A percentile compares a stretch with the other conserved stretches of the same genome.
These are phyloP conservation scores for Wickerhamomyces canadensis DNA, from an alignment of 805 yeast genomes.

Conservation along the genomic window DNA sequence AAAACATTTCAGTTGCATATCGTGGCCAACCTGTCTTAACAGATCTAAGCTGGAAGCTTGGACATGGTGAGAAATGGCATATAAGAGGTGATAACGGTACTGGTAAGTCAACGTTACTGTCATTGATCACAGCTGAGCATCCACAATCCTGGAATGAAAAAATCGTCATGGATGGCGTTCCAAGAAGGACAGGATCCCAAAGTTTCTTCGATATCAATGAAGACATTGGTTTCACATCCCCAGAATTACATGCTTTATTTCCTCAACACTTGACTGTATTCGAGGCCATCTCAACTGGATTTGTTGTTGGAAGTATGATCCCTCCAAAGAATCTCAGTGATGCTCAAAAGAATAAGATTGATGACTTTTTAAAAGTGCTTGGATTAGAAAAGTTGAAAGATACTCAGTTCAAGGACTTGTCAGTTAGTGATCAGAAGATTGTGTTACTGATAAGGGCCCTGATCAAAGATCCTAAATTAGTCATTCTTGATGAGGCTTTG, in stretches of 20 bases:
- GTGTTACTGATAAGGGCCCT: slow-evolving; percentile 72
- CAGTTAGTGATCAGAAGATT: slow-evolving; percentile 73
- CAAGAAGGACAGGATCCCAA: slow-evolving; percentile 68
- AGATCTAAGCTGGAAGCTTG: slow-evolving; percentile 60
- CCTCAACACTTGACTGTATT: slow-evolving; percentile 50
- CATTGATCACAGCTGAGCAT: slow-evolving; percentile 88
- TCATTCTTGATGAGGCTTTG: slow-evolving; percentile 88
- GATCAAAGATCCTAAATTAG: slow-evolving; percentile 67
- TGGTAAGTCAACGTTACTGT: slow-evolving; percentile 84
- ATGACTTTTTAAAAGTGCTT: slow-evolving; percentile 43
- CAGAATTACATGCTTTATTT: slow-evolving; percentile 87
- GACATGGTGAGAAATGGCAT: slow-evolving; percentile 80
- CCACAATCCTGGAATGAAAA: slow-evolving; percentile 91
- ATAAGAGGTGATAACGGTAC: slow-evolving; percentile 86
- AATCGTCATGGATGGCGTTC: slow-evolving; percentile 56
- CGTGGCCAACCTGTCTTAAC: slow-evolving; percentile 53
- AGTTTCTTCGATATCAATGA: slow-evolving; percentile 76
- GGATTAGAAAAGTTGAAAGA: slow-evolving; percentile 35
- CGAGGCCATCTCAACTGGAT: slow-evolving; percentile 69
- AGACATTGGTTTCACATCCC: slow-evolving; percentile 81
- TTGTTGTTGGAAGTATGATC: slow-evolving; percentile 56
- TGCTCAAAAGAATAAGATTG: slow-evolving; percentile 33
- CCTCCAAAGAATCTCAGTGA: slow-evolving; percentile 39
- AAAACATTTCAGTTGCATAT: slow-evolving; percentile 60
- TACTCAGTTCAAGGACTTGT: slow-evolving; percentile 44